Evolutionary conservation across 2,329 filamentous ascomycete species (phyloP).

Genomic region (Aureobasidium uvarum): DNA sequence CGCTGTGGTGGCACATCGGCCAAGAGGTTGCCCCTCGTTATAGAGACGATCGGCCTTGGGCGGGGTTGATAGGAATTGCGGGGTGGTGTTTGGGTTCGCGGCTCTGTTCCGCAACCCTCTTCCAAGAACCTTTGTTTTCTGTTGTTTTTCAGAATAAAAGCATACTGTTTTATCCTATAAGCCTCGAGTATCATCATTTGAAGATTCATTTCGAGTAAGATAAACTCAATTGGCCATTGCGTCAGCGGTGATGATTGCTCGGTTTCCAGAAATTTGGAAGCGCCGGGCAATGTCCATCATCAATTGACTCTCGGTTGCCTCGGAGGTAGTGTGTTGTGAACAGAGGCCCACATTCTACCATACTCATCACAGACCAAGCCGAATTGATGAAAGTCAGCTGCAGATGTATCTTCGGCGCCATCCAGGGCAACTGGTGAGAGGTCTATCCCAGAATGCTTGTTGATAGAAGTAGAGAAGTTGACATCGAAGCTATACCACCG

Average conservation of each 20-base stretch:
- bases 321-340: neutral
- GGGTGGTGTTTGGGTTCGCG: slow-evolving; percentile 6
- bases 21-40: slow-evolving; percentile 3
- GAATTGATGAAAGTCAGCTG: neutral
- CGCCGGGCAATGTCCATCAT: neutral
- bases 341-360: neutral
- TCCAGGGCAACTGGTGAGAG: neutral
- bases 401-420: neutral
- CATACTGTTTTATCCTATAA: neutral
- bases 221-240: neutral
- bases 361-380: neutral
- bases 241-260: neutral
- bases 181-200: neutral
- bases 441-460: too few relatives aligned
- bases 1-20: neutral
- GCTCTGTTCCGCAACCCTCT: slow-evolving; percentile 7
- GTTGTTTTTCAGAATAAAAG: too few relatives aligned
- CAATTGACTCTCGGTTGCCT: neutral
- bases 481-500: too few relatives aligned
- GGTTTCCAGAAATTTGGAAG: neutral
- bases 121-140: neutral
- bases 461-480: too few relatives aligned
- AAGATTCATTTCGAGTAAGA: neutral
- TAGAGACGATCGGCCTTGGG: neutral
- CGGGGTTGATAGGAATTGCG: neutral